A percentile compares a stretch with the other conserved stretches of the same genome.
Conservation (phyloP, 2,329 filamentous ascomycete species). For the Fusarium ambrosium region DNA sequence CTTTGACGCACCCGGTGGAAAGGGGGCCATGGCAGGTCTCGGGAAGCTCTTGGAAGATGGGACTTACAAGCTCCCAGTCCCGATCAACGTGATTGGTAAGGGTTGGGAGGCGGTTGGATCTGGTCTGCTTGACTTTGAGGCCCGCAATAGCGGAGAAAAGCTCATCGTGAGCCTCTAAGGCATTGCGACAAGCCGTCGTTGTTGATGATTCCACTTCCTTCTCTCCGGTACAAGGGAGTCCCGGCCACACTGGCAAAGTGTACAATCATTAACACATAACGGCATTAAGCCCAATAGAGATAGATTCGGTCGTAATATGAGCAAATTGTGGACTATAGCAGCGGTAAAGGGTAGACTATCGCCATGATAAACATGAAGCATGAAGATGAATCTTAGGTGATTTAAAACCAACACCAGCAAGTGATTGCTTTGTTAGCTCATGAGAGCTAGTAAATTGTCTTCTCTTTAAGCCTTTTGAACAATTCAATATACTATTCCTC, state of each 20-base stretch:
- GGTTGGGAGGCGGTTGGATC: conserved; percentile 28
- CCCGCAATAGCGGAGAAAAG: conserved; percentile 38
- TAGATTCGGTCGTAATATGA: no score
- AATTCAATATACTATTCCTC: no score
- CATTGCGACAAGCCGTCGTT: background rate
- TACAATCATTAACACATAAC: no score
- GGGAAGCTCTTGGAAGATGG: conserved; percentile 20
- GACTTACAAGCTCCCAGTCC: conserved; percentile 30
- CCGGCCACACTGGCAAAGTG: background rate
- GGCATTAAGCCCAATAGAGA: no score
- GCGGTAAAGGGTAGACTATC: no score
- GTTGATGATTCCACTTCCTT: background rate
- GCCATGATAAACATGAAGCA: no score
- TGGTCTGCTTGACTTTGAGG: conserved; percentile 25
- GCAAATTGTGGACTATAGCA: no score
- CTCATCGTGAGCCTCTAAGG: conserved; percentile 26
- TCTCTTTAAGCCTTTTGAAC: no score
- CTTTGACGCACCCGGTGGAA: conserved; percentile 31
- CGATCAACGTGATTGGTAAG: conserved; percentile 25
- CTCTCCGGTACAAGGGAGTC: background rate
- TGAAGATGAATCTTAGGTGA: no score
- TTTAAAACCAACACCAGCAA: no score
- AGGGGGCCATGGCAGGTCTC: conserved; percentile 27
- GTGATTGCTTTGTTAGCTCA: no score
- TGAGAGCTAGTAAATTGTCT: no score